Base-by-base conservation (phyloP, 139 green algal species). In the Micractinium conductrix region DNA sequence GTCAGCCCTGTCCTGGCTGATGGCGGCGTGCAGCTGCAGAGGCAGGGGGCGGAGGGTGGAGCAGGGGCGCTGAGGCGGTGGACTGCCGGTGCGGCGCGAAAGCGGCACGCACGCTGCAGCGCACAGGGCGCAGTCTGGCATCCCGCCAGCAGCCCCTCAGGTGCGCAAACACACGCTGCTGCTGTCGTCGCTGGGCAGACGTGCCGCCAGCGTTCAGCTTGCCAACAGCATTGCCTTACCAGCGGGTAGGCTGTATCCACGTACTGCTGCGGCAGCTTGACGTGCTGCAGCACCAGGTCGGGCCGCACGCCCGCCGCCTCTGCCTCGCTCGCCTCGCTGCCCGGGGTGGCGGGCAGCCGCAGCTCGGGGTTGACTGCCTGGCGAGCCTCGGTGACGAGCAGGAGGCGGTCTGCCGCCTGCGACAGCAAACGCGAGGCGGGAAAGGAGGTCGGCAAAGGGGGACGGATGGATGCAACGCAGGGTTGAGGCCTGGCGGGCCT, bases 331-430 rank as follows among this genome's bases (percentile, higher is more conserved):
- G 63, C 58, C 44, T n/a, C 81, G 5, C 78, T n/a, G 35, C 38
- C 43, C 43, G 55, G 74, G 69, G 74, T 38, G 35, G 53, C 26
- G 53, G 53, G 53, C 53, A 62, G 19, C 53, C 26, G 53, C 2
- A 85, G 78, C 55, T 33, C 84, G 37, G 63, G 86, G 73, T 71
- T 90, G 80, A 43, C 88, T 43, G 60, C 85, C 30, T 90, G 76
- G 71, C 84, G 38, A 4, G 90, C 78, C 79, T 95, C 93, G 0
- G 89, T 92, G 35, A 98, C 90, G 12, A 98, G 69, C 72, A 98
- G 88, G 63, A 98, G 80, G 50, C 95, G 89, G 85, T 98, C 95
- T 1, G 93, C 90, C 0, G 86, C 95, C 91, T 95, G 86, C 22
- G 75, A 30, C n/a, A n/a, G n/a, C n/a, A n/a, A n/a, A n/a, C n/a